Percentiles rank a stretch among this genome's conserved stretches.
phyloP scores from a whole-genome alignment of 2,329 filamentous ascomycete species.

The Diaporthe velutina region DNA sequence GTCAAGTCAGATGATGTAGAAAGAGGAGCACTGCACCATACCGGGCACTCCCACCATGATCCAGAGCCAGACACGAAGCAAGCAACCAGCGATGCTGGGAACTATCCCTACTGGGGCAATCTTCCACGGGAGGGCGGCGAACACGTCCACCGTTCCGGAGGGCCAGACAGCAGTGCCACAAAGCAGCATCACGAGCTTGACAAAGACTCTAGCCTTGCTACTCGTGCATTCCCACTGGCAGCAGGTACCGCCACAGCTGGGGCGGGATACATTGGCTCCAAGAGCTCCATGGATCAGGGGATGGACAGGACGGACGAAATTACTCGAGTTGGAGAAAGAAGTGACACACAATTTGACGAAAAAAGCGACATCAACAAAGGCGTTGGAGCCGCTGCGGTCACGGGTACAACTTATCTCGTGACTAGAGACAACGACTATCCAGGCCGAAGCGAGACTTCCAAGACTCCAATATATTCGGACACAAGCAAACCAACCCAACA shows the following conservation, averaged over 20 bases:
- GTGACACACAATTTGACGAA: not conserved
- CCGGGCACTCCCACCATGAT: conserved; percentile 24
- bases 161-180: not conserved
- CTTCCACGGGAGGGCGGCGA: conserved; percentile 16
- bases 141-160: not conserved
- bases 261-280: not conserved
- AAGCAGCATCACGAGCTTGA: not conserved
- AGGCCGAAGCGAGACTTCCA: not conserved
- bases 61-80: conserved; percentile 33
- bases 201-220: conserved; percentile 12
- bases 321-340: not conserved
- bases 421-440: conserved; percentile 15
- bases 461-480: not conserved
- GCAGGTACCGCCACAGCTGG: not conserved
- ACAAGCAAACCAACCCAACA: not conserved
- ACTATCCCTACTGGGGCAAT: conserved; percentile 39
- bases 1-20: not conserved
- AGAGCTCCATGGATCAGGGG: not conserved
- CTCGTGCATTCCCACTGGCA: conserved; percentile 18
- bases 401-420: conserved; percentile 24
- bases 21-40: conserved; percentile 24
- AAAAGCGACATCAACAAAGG: not conserved
- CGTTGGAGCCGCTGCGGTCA: not conserved
- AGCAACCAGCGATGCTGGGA: conserved; percentile 37
- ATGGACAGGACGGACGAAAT: not conserved